These are phyloP conservation scores for Hypoxylon sp. DNA, from an alignment of 2,329 filamentous ascomycete species.

Conservation along the genomic window DNA sequence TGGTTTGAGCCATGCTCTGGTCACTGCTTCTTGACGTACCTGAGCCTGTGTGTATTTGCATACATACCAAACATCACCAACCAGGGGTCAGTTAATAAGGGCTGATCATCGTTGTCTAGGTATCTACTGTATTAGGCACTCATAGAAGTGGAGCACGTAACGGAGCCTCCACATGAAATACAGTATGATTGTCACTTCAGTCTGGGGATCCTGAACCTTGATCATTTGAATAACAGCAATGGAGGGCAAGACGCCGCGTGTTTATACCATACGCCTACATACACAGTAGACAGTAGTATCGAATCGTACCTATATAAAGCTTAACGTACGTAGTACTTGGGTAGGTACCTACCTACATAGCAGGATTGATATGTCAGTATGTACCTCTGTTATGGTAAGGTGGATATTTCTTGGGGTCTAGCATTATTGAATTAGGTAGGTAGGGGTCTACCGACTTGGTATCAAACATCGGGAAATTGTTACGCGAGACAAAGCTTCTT, in stretches of 20 bases:
- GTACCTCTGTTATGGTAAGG: neutral
- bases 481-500: neutral
- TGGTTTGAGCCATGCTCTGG: neutral
- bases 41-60: neutral
- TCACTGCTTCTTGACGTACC: slow-evolving; percentile 4
- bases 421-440: neutral
- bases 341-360: too few species aligned
- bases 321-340: neutral
- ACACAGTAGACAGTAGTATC: slow-evolving; percentile 6
- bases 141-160: slow-evolving; percentile 5
- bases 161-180: slow-evolving; percentile 9
- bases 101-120: slow-evolving; percentile 2
- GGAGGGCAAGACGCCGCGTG: neutral
- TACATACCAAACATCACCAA: neutral
- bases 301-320: neutral
- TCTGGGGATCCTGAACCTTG: slow-evolving; percentile 5
- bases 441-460: slow-evolving; percentile 1
- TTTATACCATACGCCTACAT: neutral
- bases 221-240: neutral
- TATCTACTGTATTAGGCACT: neutral
- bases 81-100: neutral
- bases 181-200: neutral
- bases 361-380: slow-evolving; percentile 29
- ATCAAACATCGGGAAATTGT: slow-evolving; percentile 1
- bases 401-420: slow-evolving; percentile 8